phyloP scores from a whole-genome alignment of 2,329 filamentous ascomycete species.

The Triangularia setosa region DNA sequence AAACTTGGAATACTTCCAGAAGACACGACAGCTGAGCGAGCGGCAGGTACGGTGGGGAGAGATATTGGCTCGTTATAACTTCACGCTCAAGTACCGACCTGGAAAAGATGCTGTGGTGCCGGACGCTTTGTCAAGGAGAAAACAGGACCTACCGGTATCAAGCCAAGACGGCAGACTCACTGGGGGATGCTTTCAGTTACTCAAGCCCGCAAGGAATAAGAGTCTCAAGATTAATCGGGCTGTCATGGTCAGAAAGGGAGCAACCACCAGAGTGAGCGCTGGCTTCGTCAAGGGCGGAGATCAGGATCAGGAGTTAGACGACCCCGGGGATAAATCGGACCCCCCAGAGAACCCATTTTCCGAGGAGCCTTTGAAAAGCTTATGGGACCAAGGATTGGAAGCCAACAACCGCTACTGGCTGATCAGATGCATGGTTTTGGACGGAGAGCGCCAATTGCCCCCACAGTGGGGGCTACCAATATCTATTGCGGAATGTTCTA shows the following conservation, averaged over 20 bases:
- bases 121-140: too few relatives aligned
- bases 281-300: background rate
- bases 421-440: background rate
- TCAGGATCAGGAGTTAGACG: background rate
- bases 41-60: too few relatives aligned
- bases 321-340: background rate
- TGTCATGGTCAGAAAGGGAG: background rate
- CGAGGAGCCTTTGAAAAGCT: background rate
- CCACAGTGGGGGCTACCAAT: background rate
- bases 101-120: too few relatives aligned
- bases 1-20: too few relatives aligned
- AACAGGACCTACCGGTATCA: too few relatives aligned
- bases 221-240: background rate
- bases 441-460: background rate
- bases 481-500: constrained; percentile 5
- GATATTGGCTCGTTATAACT: too few relatives aligned
- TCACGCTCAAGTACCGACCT: too few relatives aligned
- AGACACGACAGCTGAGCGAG: too few relatives aligned
- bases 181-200: background rate
- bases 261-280: too few relatives aligned
- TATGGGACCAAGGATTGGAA: constrained; percentile 1
- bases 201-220: too few relatives aligned
- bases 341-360: constrained; percentile 1
- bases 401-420: constrained; percentile 10
- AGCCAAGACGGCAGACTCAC: too few relatives aligned